Percentiles rank a stretch among this genome's conserved stretches.
These are phyloP conservation scores for Petunia axillaris DNA, from an alignment of 257 asterid species.

Conservation along the genomic window DNA sequence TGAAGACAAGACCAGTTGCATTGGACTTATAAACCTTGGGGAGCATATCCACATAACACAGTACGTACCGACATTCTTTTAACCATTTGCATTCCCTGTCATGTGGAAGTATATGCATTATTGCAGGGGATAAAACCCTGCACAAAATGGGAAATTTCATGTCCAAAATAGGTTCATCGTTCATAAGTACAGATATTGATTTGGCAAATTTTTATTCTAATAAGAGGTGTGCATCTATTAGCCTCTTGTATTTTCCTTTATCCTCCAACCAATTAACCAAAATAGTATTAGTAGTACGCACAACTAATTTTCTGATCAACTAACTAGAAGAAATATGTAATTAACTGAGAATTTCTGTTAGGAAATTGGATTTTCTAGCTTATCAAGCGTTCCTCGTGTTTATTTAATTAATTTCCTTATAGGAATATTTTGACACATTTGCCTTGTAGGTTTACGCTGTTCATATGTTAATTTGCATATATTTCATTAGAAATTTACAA, in stretches of 20 bases:
- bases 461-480: neutral
- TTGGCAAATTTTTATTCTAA: neutral
- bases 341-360: too few relatives aligned
- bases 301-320: neutral
- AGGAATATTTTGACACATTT: too few relatives aligned
- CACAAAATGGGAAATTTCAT: too few relatives aligned
- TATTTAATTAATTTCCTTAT: too few relatives aligned
- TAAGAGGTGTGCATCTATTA: neutral
- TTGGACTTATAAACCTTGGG: neutral
- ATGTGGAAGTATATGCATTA: neutral
- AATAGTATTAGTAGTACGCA: neutral
- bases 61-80: slow-evolving; percentile 20
- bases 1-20: neutral
- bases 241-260: neutral
- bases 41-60: neutral
- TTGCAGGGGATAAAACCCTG: too few relatives aligned
- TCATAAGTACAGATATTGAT: neutral
- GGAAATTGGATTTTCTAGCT: too few relatives aligned
- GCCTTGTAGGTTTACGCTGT: neutral
- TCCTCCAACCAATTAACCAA: neutral
- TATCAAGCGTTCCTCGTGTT: too few relatives aligned
- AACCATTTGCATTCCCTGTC: neutral
- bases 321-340: too few relatives aligned
- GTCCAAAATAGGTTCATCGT: too few relatives aligned
- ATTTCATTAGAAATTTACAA: neutral